Percentiles rank a stretch among this genome's conserved stretches.
Conservation (phyloP, 306 rosid species). For the Elaeagnus macrophylla region DNA sequence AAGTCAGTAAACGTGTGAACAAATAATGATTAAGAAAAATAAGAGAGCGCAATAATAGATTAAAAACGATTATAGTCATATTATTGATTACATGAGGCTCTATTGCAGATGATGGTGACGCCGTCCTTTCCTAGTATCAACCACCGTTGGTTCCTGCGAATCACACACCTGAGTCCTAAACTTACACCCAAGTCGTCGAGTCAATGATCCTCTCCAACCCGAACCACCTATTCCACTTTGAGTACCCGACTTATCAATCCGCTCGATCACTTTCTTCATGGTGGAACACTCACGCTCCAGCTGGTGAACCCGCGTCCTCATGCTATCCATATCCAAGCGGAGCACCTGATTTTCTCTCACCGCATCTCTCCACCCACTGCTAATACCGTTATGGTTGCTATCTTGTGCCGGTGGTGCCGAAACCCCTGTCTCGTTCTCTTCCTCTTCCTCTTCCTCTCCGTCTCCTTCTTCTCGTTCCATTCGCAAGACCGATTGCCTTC, state of each 20-base stretch:
- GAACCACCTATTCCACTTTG: constrained; percentile 5
- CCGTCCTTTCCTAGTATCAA: constrained; percentile 57
- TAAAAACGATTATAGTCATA: not conserved
- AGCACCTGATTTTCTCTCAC: constrained; percentile 97
- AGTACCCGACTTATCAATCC: constrained; percentile 44
- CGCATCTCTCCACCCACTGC: constrained; percentile 56
- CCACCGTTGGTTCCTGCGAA: constrained; percentile 69
- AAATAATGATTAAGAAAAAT: too few relatives aligned
- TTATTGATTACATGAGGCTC: not conserved
- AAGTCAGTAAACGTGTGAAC: too few relatives aligned
- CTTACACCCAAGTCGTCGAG: constrained; percentile 68
- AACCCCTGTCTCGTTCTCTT: constrained; percentile 1
- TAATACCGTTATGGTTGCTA: not conserved
- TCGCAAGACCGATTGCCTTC: constrained; percentile 38
- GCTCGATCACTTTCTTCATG: constrained; percentile 69
- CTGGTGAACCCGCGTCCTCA: constrained; percentile 98
- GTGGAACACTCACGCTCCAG: constrained; percentile 89
- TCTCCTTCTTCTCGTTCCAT: constrained; percentile 10
- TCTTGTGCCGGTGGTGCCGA: constrained; percentile 19
- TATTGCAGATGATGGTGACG: constrained; percentile 41
- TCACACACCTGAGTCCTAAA: constrained; percentile 94
- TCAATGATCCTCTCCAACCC: constrained; percentile 47
- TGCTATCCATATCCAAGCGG: constrained; percentile 94
- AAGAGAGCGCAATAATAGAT: too few relatives aligned
- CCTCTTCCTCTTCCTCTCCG: constrained; percentile 12